Evolutionary conservation across 139 green algal species (phyloP).

Genomic region (Chlamydomonas eustigma): DNA sequence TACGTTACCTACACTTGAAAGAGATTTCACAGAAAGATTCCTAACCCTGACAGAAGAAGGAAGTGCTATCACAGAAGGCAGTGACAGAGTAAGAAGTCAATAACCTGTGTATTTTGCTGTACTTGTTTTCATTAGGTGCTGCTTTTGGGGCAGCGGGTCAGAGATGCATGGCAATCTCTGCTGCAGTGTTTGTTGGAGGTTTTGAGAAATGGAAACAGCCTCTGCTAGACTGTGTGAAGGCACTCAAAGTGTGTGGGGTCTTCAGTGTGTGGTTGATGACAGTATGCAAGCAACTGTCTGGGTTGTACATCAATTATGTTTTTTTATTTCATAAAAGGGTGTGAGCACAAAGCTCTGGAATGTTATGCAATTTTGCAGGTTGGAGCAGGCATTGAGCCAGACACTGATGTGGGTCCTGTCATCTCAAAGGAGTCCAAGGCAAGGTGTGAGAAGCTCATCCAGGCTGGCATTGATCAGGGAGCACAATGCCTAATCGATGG

Average conservation of each 20-base stretch:
- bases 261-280: background rate
- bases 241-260: conserved; percentile 62
- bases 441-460: conserved; percentile 70
- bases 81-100: no score
- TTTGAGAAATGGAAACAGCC: conserved; percentile 49
- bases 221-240: conserved; percentile 62
- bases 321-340: no score
- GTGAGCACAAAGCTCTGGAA: no score
- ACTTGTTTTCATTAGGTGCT: conserved; percentile 50
- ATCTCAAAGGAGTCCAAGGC: conserved; percentile 66
- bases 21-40: no score
- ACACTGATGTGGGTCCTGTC: conserved; percentile 84
- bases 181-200: conserved; percentile 86
- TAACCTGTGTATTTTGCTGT: background rate
- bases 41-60: no score
- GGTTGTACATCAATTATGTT: no score
- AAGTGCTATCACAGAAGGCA: no score
- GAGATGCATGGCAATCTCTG: conserved; percentile 95
- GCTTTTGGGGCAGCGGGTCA: conserved; percentile 93
- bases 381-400: conserved; percentile 66
- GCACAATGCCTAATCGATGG: conserved; percentile 75
- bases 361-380: conserved; percentile 48
- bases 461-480: conserved; percentile 57
- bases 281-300: no score
- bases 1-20: no score